These are phyloP conservation scores for Abelmoschus esculentus DNA, from an alignment of 345 rosid species.

Conservation along the genomic window DNA sequence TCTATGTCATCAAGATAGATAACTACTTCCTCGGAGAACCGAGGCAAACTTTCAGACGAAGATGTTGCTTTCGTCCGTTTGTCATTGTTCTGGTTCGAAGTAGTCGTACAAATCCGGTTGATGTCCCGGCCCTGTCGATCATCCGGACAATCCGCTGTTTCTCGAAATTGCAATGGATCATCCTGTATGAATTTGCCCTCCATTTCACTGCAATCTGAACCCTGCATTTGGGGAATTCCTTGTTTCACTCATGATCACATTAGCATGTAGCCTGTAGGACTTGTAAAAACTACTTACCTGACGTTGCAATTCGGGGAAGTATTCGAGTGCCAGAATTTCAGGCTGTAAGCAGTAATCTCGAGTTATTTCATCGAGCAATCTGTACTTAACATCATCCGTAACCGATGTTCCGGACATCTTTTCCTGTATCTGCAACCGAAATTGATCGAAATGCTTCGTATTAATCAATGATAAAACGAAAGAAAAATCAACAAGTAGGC, in stretches of 20 bases:
- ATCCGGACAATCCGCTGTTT: not conserved
- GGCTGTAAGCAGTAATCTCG: constrained; percentile 32
- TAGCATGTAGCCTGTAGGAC: not conserved
- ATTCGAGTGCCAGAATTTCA: constrained; percentile 49
- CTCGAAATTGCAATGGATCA: constrained; percentile 12
- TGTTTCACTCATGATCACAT: constrained; percentile 17
- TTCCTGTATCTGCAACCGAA: constrained; percentile 40
- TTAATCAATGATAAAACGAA: not conserved
- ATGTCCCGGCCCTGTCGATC: constrained; percentile 10
- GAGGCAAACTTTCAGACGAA: constrained; percentile 36
- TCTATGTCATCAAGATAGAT: constrained; percentile 48
- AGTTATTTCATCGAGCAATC: constrained; percentile 46
- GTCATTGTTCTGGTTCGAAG: not conserved
- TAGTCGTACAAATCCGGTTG: not conserved
- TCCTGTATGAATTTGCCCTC: constrained; percentile 9
- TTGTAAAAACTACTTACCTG: constrained; percentile 22
- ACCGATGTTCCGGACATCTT: constrained; percentile 35
- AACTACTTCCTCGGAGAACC: constrained; percentile 24
- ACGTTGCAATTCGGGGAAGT: constrained; percentile 34
- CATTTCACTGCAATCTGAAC: constrained; percentile 10
- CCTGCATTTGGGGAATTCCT: constrained; percentile 8
- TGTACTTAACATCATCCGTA: constrained; percentile 42
- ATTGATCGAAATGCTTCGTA: not conserved
- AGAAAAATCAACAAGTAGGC: not conserved
- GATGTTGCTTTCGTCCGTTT: constrained; percentile 19